Percentiles rank a stretch among this genome's conserved stretches.
These are phyloP conservation scores for Sporothrix phasma DNA, from an alignment of 2,329 filamentous ascomycete genomes.

Conservation along the genomic window DNA sequence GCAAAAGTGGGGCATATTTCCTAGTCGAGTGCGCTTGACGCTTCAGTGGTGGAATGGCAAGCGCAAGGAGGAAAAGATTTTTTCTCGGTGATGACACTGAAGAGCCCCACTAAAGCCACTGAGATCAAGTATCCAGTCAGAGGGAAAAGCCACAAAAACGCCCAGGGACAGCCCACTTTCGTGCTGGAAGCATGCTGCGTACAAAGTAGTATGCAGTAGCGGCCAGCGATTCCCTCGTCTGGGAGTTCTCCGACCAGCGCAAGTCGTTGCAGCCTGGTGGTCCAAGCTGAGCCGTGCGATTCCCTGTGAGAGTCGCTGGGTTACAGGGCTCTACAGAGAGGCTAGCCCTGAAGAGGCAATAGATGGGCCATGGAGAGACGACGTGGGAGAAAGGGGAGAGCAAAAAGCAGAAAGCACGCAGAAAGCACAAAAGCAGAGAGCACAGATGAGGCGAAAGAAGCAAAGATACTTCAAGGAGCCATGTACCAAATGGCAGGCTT, in stretches of 20 bases:
- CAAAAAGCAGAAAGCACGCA: too few species aligned
- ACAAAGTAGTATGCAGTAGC: neutral
- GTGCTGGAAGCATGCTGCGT: neutral
- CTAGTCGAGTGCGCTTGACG: neutral
- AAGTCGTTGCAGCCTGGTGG: conserved; percentile 2
- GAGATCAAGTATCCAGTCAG: neutral
- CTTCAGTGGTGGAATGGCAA: neutral
- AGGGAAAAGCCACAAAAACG: neutral
- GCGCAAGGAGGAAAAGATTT: conserved; percentile 1
- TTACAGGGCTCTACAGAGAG: neutral
- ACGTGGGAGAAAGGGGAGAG: neutral
- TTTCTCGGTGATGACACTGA: neutral
- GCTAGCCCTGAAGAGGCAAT: neutral
- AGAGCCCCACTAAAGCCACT: neutral
- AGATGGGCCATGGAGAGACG: neutral
- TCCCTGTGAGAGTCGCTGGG: neutral
- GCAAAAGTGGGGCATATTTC: neutral
- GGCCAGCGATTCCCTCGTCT: neutral
- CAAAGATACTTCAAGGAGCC: neutral
- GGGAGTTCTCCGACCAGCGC: too few species aligned
- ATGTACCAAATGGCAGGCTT: neutral
- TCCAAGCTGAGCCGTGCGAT: conserved; percentile 1
- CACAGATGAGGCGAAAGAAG: neutral
- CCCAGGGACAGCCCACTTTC: neutral
- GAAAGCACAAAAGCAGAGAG: neutral